Evolutionary conservation across 2,329 filamentous ascomycete species (phyloP).

Genomic region (Chaetomium olivaceum): DNA sequence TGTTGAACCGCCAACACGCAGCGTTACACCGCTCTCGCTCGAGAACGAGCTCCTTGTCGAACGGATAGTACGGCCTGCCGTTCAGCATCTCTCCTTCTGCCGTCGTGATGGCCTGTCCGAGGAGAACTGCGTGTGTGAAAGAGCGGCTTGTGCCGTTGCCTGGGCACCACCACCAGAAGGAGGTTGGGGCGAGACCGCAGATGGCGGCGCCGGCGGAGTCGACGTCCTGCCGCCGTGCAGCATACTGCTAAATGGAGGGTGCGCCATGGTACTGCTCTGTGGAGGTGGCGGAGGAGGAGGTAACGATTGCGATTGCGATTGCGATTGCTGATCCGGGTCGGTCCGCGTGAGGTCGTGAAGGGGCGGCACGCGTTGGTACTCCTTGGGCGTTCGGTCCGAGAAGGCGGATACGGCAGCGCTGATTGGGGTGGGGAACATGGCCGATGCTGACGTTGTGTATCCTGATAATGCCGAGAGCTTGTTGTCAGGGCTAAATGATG

Average conservation of each 20-base stretch:
- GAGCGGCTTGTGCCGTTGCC: constrained; percentile 59
- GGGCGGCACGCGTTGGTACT: constrained; percentile 61
- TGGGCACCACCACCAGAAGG: constrained; percentile 51
- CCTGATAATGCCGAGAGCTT: constrained; percentile 60
- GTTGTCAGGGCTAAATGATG: constrained; percentile 58
- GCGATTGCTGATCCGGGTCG: constrained; percentile 50
- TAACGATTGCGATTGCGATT: no score
- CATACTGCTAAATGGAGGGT: constrained; percentile 60
- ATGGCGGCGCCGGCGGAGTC: constrained; percentile 45
- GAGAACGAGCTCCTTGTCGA: constrained; percentile 72
- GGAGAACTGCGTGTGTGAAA: constrained; percentile 55
- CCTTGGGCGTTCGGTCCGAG: constrained; percentile 53
- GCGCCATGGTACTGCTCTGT: constrained; percentile 53
- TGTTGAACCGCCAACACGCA: constrained; percentile 85
- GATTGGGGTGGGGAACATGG: constrained; percentile 62
- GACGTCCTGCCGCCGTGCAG: constrained; percentile 53
- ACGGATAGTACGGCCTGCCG: constrained; percentile 77
- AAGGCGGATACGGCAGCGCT: constrained; percentile 53
- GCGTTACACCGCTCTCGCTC: constrained; percentile 83
- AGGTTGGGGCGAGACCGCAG: constrained; percentile 35
- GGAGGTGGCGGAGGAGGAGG: constrained; percentile 41
- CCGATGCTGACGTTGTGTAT: constrained; percentile 50
- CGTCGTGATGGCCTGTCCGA: constrained; percentile 47
- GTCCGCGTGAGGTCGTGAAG: constrained; percentile 60
- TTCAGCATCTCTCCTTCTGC: constrained; percentile 88